Base-by-base conservation (phyloP, 805 yeast genomes). In the Suhomyces pyralidae region DNA sequence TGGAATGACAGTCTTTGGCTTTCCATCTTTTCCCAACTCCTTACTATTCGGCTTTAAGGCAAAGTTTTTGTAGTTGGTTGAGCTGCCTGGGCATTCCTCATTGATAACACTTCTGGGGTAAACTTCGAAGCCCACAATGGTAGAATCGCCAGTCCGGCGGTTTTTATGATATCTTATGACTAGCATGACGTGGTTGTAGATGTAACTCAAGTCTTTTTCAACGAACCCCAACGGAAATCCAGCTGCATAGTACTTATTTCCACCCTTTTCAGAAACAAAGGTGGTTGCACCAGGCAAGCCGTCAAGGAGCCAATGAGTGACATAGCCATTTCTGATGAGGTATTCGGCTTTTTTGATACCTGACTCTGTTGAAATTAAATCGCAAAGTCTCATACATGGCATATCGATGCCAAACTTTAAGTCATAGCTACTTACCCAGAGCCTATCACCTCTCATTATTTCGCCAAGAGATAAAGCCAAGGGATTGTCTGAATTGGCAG, bases 271-370 rank as follows among this genome's bases (percentile, higher is more conserved):
- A 6, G 80, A 74, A 32, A 85, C 81, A 58, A 85, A 87, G 0
- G 96, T 86, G 0, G 97, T 90, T 1, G 96, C 93, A 7, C 94
- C 96, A 0, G 97, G 97, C 32, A 90, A 71, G 20, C 85, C 88
- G 69, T 91, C 97, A 14, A 90, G 74, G 24, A 81, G 68, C 97
- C 97, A 90, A 62, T 90, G 92, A 12, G 81, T 91, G 50, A 85
- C 85, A 61, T 90, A 90, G 2, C 88, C 88, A 50, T 84, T 72
- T 58, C 81, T 75, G 36, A 90, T 83, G 54, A 90, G 70, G 25
- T 80, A 77, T 53, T 75, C 82, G 0, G 93, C 90, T 48, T 80
- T 73, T 49, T 67, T 71, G 32, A 86, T 62, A 6, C 81, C 86
- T 1, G 67, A 67, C 15, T 77, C 78, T n/a, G 64, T 68, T 12